These are phyloP conservation scores for Wickerhamomyces bovis DNA, from an alignment of 805 yeast genomes.

Conservation along the genomic window DNA sequence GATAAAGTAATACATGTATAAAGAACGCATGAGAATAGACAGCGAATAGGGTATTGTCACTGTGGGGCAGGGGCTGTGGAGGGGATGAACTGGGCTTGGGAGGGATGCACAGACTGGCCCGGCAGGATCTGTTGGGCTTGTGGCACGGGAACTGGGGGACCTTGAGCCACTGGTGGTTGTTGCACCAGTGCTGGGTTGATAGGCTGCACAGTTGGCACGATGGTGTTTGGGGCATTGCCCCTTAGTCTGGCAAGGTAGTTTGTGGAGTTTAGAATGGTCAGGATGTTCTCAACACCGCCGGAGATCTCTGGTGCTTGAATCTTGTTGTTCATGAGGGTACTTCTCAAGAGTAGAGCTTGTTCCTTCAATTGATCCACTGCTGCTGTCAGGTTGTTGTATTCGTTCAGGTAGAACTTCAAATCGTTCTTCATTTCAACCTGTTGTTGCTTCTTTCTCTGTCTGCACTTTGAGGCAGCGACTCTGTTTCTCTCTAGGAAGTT, in stretches of 20 bases:
- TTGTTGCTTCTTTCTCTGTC: constrained; percentile 90
- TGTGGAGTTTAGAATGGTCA: constrained; percentile 16
- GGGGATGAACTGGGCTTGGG: neutral
- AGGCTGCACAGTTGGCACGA: constrained; percentile 25
- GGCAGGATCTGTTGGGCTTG: constrained; percentile 3
- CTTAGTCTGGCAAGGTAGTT: constrained; percentile 22
- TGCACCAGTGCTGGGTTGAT: constrained; percentile 23
- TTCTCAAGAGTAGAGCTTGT: constrained; percentile 45
- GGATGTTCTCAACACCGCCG: constrained; percentile 29
- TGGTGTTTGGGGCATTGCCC: constrained; percentile 21
- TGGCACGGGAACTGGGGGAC: constrained; percentile 2
- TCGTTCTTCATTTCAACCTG: constrained; percentile 79
- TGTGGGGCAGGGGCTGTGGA: neutral
- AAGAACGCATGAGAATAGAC: neutral
- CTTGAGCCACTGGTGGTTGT: constrained; percentile 9
- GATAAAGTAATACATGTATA: neutral
- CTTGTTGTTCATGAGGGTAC: constrained; percentile 30
- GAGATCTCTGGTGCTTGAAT: constrained; percentile 36
- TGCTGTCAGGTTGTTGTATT: constrained; percentile 58
- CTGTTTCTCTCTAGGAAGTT: constrained; percentile 85
- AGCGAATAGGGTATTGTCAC: neutral
- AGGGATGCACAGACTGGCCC: neutral
- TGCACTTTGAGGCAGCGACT: constrained; percentile 91
- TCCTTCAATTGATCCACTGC: constrained; percentile 56
- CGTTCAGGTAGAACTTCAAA: constrained; percentile 59